Evolutionary conservation across 441 rosid species (phyloP), one percentile per base, ranked within the genome.

Genomic region (Mallotus japonicus): DNA sequence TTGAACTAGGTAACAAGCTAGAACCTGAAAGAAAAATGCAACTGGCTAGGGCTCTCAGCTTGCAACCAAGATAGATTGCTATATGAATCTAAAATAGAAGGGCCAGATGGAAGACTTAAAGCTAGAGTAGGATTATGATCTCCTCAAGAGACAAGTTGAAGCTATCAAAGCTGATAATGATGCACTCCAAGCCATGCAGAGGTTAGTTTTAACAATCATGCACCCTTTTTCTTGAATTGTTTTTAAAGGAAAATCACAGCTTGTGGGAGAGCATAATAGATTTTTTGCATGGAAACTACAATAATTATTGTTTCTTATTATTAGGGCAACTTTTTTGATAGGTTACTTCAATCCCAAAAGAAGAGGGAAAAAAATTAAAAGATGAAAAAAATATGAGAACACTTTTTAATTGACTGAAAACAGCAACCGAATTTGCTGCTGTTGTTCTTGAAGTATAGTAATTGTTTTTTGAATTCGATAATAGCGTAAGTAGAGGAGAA

Each of bases 31-130:
- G 93, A 76, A 95, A 95, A 87, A 81, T 91, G 88, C 97, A 95
- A 76, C 79, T 95, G 62, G 97, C 99, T 79, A 87, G 90, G 79
- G 94, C 91, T 73, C 89, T 95, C 42, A 24, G 94, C 44, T 83
- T 95, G 66, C 97, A 92, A 59, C 99, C 97, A 12, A 87, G 92
- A 81, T 97, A 95, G 85, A 75, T 95, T 70, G 99, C 99, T 20
- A 92, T 95, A 34, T 95, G 99, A 97, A 92, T 95, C 77, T 97
- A 95, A 67, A 95, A 95, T 80, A 79, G 97, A 74, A 88, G 97
- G 73, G 99, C 99, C 44, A 84, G 97, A 32, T 94, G 95, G 95
- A 94, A 94, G 75, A 92, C 99, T 67, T 92, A 24, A 81, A 95
- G 66, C 89, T 95, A 1, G 99, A 95, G 86, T 89, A 88, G 81